phyloP scores from a whole-genome alignment of 2,329 filamentous ascomycete genomes.

The Aurifilum marmelostoma region DNA sequence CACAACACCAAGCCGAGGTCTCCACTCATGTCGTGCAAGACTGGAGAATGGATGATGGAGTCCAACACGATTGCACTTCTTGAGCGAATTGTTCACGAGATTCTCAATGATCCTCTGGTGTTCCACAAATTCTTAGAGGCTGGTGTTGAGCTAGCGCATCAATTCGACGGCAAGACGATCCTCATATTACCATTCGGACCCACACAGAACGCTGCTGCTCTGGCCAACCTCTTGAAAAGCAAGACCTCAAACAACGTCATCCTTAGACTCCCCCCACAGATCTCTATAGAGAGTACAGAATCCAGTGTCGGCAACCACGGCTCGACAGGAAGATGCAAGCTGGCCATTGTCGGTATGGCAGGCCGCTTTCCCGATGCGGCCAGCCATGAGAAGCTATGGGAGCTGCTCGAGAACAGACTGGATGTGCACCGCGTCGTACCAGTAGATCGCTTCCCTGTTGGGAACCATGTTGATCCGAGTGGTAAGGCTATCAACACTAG shows the following conservation, averaged over 20 bases:
- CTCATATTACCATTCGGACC: conserved; percentile 55
- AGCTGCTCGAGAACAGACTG: conserved; percentile 72
- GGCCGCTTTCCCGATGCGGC: conserved; percentile 76
- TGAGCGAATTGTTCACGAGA: conserved; percentile 49
- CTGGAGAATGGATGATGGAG: conserved; percentile 47
- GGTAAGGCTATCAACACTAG: conserved; percentile 77
- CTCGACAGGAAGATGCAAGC: conserved; percentile 60
- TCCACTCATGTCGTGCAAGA: conserved; percentile 55
- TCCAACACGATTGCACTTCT: conserved; percentile 48
- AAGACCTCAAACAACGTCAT: conserved; percentile 49
- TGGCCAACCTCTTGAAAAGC: conserved; percentile 47
- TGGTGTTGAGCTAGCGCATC: conserved; percentile 47
- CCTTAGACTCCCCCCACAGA: conserved; percentile 43
- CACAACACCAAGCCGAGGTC: conserved; percentile 49
- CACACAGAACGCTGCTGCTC: conserved; percentile 51
- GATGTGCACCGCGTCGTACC: conserved; percentile 73
- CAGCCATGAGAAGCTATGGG: conserved; percentile 73
- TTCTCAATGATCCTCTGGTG: conserved; percentile 52
- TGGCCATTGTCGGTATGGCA: conserved; percentile 84
- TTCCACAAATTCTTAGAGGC: conserved; percentile 54
- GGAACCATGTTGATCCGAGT: conserved; percentile 71
- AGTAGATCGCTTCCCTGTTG: conserved; percentile 72
- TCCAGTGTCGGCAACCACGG: conserved; percentile 52
- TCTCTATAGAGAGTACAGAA: conserved; percentile 40
- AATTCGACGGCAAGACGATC: conserved; percentile 45